Evolutionary conservation across 495 filamentous ascomycete species (phyloP).

Genomic region (Tuber aestivum): DNA sequence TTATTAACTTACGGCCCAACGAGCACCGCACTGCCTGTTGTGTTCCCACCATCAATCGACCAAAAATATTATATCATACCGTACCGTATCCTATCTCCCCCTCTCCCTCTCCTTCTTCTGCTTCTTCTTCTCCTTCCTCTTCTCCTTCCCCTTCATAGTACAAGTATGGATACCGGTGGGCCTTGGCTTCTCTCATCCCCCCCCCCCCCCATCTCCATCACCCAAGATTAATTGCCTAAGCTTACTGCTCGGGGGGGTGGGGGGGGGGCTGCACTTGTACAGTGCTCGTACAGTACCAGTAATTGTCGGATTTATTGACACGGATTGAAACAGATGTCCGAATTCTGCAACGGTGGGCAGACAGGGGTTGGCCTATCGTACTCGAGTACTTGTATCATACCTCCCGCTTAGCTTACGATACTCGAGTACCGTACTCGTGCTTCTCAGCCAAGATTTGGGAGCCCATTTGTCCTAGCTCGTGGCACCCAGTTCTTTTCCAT

Average conservation of each 20-base stretch:
- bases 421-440: neutral
- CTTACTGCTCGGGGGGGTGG: neutral
- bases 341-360: neutral
- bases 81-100: neutral
- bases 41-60: neutral
- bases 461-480: too few relatives aligned
- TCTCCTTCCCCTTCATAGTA: too few relatives aligned
- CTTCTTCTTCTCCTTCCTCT: neutral
- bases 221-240: neutral
- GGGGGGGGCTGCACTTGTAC: neutral
- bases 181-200: neutral
- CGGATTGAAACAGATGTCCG: constrained; percentile 27
- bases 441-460: too few relatives aligned
- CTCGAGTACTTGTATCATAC: too few relatives aligned
- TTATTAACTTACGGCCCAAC: too few relatives aligned
- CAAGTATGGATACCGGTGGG: too few relatives aligned
- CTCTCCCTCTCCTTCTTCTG: neutral
- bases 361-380: neutral
- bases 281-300: neutral
- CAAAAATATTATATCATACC: neutral
- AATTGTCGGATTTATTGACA: constrained; percentile 29
- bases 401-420: neutral
- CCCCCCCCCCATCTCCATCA: neutral
- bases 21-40: neutral
- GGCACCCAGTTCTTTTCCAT: too few relatives aligned